Percentiles rank a stretch among this genome's conserved stretches.
These are phyloP conservation scores for Ramaria sp. DNA, from an alignment of 768 basidiomycete species.

Conservation along the genomic window DNA sequence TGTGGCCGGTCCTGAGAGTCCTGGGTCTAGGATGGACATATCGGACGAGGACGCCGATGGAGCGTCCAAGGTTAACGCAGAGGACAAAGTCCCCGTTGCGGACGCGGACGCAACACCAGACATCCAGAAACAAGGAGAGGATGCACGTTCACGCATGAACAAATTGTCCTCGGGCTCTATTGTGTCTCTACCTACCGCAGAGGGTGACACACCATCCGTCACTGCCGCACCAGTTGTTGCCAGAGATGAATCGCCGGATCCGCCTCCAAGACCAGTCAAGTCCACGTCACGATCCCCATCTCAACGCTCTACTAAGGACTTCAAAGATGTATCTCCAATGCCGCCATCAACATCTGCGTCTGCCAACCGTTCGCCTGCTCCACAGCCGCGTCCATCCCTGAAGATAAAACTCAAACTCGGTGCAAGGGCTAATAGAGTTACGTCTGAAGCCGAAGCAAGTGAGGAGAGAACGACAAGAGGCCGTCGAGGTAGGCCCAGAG, in stretches of 20 bases:
- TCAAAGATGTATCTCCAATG: not conserved
- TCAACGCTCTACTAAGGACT: not conserved
- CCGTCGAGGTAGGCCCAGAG: not conserved
- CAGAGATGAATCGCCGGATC: not conserved
- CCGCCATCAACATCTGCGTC: not conserved
- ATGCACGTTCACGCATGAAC: not conserved
- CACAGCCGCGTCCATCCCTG: constrained; percentile 17
- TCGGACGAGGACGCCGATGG: constrained; percentile 1
- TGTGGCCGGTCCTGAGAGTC: not conserved
- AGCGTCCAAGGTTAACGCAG: not conserved
- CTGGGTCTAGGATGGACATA: constrained; percentile 3
- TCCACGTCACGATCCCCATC: constrained; percentile 1
- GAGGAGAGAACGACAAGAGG: not conserved
- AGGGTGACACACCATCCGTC: not conserved
- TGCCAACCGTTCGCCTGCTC: not conserved
- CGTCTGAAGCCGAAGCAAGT: constrained; percentile 7
- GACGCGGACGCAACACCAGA: not conserved
- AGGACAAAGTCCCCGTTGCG: not conserved
- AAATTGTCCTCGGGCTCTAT: not conserved
- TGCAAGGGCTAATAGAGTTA: constrained; percentile 13
- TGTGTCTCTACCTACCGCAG: not conserved
- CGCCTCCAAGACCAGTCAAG: not conserved
- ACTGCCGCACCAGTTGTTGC: not conserved
- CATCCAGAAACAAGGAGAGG: not conserved
- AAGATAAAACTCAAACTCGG: constrained; percentile 57